Evolutionary conservation across 331 rosid species (phyloP).

Genomic region (Acacia pycnantha): DNA sequence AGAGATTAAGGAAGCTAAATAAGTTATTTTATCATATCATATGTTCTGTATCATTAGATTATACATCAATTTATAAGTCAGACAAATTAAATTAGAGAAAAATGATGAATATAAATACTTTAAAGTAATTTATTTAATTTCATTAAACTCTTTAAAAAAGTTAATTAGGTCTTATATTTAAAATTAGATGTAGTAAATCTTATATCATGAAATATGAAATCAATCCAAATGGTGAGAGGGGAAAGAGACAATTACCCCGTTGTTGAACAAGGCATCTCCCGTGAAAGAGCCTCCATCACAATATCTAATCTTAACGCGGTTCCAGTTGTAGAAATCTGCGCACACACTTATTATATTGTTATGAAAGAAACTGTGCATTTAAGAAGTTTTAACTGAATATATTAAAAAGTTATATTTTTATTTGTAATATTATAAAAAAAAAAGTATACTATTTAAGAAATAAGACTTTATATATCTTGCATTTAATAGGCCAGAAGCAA

Average conservation of each 20-base stretch:
- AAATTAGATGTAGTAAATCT: accelerated
- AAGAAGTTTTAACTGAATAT: background rate
- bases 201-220: too few species aligned
- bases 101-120: too few species aligned
- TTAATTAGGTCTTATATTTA: accelerated
- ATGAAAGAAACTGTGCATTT: background rate
- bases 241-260: constrained; percentile 54
- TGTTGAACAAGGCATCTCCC: constrained; percentile 59
- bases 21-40: too few species aligned
- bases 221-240: background rate
- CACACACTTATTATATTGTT: background rate
- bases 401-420: background rate
- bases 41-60: too few species aligned
- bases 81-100: too few species aligned
- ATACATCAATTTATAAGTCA: too few species aligned
- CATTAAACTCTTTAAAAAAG: accelerated
- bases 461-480: background rate
- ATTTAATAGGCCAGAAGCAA: background rate
- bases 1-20: too few species aligned
- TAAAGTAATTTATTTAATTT: too few species aligned
- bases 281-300: constrained; percentile 97
- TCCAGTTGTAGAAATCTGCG: constrained; percentile 96
- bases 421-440: background rate
- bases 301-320: constrained; percentile 92
- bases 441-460: background rate